phyloP scores from a whole-genome alignment of 768 basidiomycete genomes.

The Psilocybe sp. region DNA sequence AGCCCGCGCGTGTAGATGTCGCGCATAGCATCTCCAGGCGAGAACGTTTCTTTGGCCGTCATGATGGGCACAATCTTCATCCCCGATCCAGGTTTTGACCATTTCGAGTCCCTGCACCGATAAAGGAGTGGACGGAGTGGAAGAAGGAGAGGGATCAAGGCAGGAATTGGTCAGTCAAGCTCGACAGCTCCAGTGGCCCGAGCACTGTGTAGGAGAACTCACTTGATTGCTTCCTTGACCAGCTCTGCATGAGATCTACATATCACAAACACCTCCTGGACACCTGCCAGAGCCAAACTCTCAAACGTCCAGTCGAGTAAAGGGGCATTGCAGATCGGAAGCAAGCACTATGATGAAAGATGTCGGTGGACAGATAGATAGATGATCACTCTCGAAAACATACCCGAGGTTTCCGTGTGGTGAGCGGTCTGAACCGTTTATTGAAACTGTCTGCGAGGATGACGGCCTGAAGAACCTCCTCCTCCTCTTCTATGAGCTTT shows the following conservation, averaged over 20 bases:
- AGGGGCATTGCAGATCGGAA: conserved; percentile 93
- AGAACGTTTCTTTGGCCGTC: conserved; percentile 83
- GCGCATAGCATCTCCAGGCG: conserved; percentile 89
- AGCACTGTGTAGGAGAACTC: conserved; percentile 24
- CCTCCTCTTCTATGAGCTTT: conserved; percentile 65
- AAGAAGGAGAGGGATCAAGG: not conserved
- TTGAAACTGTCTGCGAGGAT: conserved; percentile 97
- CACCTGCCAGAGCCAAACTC: conserved; percentile 88
- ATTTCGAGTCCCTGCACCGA: conserved; percentile 83
- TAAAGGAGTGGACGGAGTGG: conserved; percentile 6
- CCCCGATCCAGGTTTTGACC: conserved; percentile 76
- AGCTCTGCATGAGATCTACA: conserved; percentile 88
- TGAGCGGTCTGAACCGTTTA: conserved; percentile 89
- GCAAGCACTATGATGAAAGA: conserved; percentile 60
- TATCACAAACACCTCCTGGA: conserved; percentile 94
- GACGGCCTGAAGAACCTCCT: conserved; percentile 90
- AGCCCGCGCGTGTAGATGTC: conserved; percentile 91
- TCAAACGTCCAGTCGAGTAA: conserved; percentile 97
- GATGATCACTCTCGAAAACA: conserved; percentile 22
- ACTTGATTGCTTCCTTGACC: conserved; percentile 85
- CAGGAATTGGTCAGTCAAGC: not conserved
- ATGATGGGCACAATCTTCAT: conserved; percentile 84
- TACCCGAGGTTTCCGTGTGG: conserved; percentile 82
- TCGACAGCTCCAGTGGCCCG: not conserved
- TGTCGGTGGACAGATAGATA: conserved; percentile 13